Percentiles rank a stretch among this genome's conserved stretches.
Evolutionary conservation across 2,329 filamentous ascomycete species (phyloP).

Genomic region (Sporothrix variecibatus): DNA sequence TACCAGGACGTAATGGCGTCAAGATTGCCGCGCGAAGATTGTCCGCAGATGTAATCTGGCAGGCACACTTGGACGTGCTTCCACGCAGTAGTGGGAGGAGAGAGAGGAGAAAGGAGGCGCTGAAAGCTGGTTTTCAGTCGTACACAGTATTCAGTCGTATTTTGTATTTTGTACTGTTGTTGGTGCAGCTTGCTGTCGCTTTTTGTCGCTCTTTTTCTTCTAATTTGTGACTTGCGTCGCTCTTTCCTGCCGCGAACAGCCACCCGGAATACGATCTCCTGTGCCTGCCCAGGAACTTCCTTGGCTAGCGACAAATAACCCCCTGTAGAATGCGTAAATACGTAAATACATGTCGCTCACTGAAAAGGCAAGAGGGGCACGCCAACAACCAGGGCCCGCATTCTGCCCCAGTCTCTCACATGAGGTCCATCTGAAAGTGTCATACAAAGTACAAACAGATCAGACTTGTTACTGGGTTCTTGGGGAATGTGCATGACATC

Average conservation of each 20-base stretch:
- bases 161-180: neutral
- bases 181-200: neutral
- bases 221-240: neutral
- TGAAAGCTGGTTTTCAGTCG: neutral
- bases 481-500: neutral
- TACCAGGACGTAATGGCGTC: neutral
- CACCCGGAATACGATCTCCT: conserved; percentile 1
- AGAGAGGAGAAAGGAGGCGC: too few relatives aligned
- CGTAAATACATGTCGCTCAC: too few relatives aligned
- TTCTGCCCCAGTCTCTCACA: neutral
- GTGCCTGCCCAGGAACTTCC: conserved; percentile 7
- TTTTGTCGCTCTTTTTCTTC: neutral
- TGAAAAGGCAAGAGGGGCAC: neutral
- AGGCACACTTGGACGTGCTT: neutral
- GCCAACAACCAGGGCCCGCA: neutral
- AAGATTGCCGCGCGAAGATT: conserved; percentile 15
- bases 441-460: neutral
- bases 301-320: neutral
- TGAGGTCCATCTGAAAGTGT: neutral
- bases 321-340: neutral
- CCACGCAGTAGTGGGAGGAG: neutral
- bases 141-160: neutral
- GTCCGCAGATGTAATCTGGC: neutral
- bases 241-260: neutral
- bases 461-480: too few relatives aligned